Conservation (phyloP, 1,284 basidiomycete genomes). For the Papiliotrema terrestris region DNA sequence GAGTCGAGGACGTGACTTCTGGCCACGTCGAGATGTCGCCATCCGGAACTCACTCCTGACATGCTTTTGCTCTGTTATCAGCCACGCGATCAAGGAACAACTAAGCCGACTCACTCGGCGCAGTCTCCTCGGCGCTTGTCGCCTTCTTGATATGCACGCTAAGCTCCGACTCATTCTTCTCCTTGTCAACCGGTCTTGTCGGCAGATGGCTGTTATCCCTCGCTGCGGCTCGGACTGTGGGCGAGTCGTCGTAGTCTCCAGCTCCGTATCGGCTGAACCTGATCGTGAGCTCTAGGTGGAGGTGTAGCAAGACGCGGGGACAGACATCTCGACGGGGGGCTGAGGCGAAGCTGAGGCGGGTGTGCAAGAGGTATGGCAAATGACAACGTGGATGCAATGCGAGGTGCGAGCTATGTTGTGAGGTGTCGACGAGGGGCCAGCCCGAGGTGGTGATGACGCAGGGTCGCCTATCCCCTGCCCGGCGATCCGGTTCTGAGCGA, state of each 20-base stretch:
- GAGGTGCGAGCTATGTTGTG: too few relatives aligned
- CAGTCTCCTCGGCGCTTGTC: slow-evolving; percentile 84
- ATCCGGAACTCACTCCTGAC: slow-evolving; percentile 78
- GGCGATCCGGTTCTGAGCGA: too few relatives aligned
- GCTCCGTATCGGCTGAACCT: slow-evolving; percentile 37
- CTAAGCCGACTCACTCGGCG: slow-evolving; percentile 48
- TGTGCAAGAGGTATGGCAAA: too few relatives aligned
- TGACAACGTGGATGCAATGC: too few relatives aligned
- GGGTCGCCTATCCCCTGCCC: too few relatives aligned
- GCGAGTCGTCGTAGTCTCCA: slow-evolving; percentile 38
- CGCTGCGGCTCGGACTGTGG: slow-evolving; percentile 27
- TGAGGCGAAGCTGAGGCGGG: too few relatives aligned
- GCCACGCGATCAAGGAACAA: background rate
- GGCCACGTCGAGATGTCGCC: too few relatives aligned
- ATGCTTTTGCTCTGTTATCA: slow-evolving; percentile 77
- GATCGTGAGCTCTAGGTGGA: background rate
- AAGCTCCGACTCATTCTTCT: slow-evolving; percentile 89
- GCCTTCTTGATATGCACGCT: slow-evolving; percentile 95
- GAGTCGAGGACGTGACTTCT: too few relatives aligned
- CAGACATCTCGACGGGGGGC: too few relatives aligned
- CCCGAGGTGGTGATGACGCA: too few relatives aligned
- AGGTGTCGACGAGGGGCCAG: too few relatives aligned
- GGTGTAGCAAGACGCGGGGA: too few relatives aligned
- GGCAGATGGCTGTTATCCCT: slow-evolving; percentile 63
- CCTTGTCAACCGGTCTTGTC: slow-evolving; percentile 92